Evolutionary conservation across 139 green algal species (phyloP).

Genomic region (Chlorella vulgaris): DNA sequence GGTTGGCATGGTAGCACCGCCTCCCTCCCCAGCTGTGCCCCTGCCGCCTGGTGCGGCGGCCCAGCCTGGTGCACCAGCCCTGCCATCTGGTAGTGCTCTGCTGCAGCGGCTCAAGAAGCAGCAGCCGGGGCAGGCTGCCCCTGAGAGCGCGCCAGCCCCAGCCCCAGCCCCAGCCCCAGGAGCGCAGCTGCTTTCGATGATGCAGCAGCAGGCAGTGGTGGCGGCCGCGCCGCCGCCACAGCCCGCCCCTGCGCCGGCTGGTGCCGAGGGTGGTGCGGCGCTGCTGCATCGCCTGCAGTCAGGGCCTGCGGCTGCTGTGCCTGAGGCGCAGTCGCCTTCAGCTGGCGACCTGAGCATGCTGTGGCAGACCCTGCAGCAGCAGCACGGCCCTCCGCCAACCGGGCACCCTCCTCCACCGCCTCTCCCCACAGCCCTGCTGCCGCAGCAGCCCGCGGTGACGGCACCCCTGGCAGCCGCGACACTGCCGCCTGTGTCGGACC

Average conservation of each 20-base stretch:
- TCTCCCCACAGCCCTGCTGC: background rate
- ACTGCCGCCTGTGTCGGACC: background rate
- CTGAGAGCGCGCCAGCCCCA: background rate
- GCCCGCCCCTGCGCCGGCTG: background rate
- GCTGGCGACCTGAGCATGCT: constrained; percentile 11
- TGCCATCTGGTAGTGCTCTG: background rate
- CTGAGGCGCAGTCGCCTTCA: background rate
- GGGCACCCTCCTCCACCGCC: background rate
- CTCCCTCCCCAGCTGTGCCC: background rate
- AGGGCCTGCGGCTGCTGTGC: background rate
- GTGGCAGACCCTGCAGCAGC: constrained; percentile 44
- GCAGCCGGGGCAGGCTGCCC: background rate
- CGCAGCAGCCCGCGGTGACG: background rate
- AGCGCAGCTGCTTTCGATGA: constrained; percentile 21
- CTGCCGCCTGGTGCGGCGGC: background rate
- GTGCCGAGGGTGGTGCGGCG: background rate
- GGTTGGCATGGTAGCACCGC: background rate
- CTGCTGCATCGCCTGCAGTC: constrained; percentile 39
- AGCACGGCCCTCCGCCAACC: constrained; percentile 25
- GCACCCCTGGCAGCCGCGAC: background rate
- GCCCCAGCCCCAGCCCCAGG: background rate
- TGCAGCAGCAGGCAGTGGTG: constrained; percentile 10
- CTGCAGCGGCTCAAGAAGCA: constrained; percentile 28
- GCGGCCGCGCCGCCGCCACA: background rate
- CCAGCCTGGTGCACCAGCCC: background rate